Evolutionary conservation across 768 basidiomycete species (phyloP).

Genomic region (Suillus clintonianus): DNA sequence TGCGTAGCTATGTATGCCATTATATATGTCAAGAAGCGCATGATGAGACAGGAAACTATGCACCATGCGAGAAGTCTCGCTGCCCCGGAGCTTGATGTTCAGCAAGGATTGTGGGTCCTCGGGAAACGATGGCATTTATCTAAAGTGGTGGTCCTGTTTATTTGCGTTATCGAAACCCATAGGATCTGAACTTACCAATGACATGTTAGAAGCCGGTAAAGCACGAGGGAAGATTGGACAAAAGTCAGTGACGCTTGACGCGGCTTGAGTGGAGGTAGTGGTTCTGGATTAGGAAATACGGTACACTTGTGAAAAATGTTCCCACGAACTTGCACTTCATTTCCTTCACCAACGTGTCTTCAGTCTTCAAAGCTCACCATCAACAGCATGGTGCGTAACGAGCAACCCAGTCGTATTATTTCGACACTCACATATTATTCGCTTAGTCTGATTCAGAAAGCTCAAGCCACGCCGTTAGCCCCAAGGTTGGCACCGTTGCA

Average conservation of each 20-base stretch:
- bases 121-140: slow-evolving; percentile 86
- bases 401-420: slow-evolving; percentile 5
- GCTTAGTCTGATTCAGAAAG: slow-evolving; percentile 80
- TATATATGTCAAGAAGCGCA: not conserved
- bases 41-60: not conserved
- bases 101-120: slow-evolving; percentile 78
- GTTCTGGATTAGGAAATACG: not conserved
- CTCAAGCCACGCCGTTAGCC: slow-evolving; percentile 43
- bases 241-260: not conserved
- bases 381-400: slow-evolving; percentile 4
- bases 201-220: not conserved
- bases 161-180: not conserved
- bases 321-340: not conserved
- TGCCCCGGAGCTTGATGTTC: slow-evolving; percentile 75
- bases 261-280: not conserved
- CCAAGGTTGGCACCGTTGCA: slow-evolving; percentile 51
- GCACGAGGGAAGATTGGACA: not conserved
- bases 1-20: slow-evolving; percentile 60
- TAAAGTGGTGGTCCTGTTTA: slow-evolving; percentile 21
- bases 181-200: not conserved
- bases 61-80: slow-evolving; percentile 89
- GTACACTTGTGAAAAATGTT: not conserved
- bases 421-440: not conserved
- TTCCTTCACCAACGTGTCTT: not conserved
- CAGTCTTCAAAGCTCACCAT: not conserved